Evolutionary conservation across 495 filamentous ascomycete genomes (phyloP).

Genomic region (Parmelia sp.): DNA sequence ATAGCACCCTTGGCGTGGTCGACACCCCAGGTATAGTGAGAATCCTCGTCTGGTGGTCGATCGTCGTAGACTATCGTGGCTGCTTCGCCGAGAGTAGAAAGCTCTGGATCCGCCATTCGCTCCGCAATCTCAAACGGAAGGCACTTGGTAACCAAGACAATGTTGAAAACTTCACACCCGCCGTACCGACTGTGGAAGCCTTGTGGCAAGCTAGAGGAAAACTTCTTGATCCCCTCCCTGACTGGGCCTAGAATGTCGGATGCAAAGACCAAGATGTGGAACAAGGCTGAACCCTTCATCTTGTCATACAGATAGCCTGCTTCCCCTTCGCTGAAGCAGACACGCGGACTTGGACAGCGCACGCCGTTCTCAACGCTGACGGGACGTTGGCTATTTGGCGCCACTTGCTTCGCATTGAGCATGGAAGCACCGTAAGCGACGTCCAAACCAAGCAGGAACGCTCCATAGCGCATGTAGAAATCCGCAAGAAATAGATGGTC

Average conservation of each 20-base stretch:
- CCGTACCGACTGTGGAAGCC: slow-evolving; percentile 30
- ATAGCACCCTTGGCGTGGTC: slow-evolving; percentile 32
- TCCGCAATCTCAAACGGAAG: slow-evolving; percentile 18
- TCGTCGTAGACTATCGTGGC: slow-evolving; percentile 31
- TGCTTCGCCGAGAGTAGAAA: slow-evolving; percentile 1
- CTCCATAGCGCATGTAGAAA: too few species aligned
- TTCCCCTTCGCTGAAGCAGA: too few species aligned
- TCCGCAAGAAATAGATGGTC: too few species aligned
- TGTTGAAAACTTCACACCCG: slow-evolving; percentile 28
- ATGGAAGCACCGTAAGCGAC: too few species aligned
- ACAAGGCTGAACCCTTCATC: too few species aligned
- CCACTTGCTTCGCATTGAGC: too few species aligned
- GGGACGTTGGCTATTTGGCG: too few species aligned
- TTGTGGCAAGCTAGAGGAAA: slow-evolving; percentile 10
- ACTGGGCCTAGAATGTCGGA: slow-evolving; percentile 27
- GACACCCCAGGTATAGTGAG: slow-evolving; percentile 28
- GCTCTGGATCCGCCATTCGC: background rate
- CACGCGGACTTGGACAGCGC: too few species aligned
- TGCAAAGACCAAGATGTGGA: too few species aligned
- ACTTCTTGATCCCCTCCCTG: slow-evolving; percentile 20
- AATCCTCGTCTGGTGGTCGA: slow-evolving; percentile 34
- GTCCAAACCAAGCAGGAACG: too few species aligned
- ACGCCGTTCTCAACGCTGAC: too few species aligned
- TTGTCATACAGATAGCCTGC: too few species aligned
- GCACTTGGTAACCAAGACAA: slow-evolving; percentile 31